phyloP scores from a whole-genome alignment of 2,329 filamentous ascomycete species.

The Pseudogymnoascus sp. region DNA sequence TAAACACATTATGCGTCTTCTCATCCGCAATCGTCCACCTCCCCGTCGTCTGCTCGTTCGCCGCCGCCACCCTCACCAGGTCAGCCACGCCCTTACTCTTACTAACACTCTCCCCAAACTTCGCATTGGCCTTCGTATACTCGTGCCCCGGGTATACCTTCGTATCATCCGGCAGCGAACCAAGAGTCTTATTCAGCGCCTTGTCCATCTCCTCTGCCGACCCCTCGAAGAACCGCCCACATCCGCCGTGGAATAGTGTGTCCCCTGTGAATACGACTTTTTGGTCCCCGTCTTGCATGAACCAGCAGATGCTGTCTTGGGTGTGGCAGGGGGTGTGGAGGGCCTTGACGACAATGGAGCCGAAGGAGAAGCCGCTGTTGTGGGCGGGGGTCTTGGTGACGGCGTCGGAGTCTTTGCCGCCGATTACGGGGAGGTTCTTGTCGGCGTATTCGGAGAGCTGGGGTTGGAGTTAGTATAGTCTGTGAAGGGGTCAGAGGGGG shows the following conservation, averaged over 20 bases:
- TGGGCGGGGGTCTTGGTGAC: slow-evolving; percentile 72
- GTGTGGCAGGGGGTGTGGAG: slow-evolving; percentile 98
- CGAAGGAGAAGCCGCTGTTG: slow-evolving; percentile 71
- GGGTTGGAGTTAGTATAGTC: neutral
- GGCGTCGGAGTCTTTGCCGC: slow-evolving; percentile 74
- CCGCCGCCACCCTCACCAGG: slow-evolving; percentile 65
- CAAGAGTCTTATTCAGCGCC: slow-evolving; percentile 80
- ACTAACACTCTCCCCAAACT: slow-evolving; percentile 71
- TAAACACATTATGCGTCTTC: slow-evolving; percentile 97
- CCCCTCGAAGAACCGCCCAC: slow-evolving; percentile 93
- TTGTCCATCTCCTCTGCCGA: slow-evolving; percentile 84
- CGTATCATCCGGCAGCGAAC: slow-evolving; percentile 76
- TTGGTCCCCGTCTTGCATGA: slow-evolving; percentile 69
- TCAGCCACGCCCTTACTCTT: slow-evolving; percentile 69
- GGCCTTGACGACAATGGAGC: slow-evolving; percentile 71
- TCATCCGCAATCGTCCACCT: slow-evolving; percentile 96
- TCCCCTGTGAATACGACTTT: slow-evolving; percentile 91
- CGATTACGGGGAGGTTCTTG: slow-evolving; percentile 57
- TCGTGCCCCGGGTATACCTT: slow-evolving; percentile 95
- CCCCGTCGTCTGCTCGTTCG: slow-evolving; percentile 82
- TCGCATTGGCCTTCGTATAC: slow-evolving; percentile 95
- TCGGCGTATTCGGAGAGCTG: slow-evolving; percentile 24
- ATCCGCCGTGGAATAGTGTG: slow-evolving; percentile 76
- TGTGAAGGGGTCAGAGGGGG: neutral
- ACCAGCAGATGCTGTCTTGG: slow-evolving; percentile 96